These are phyloP conservation scores for Lecanosticta acicola DNA, from an alignment of 2,329 filamentous ascomycete genomes.

Conservation along the genomic window DNA sequence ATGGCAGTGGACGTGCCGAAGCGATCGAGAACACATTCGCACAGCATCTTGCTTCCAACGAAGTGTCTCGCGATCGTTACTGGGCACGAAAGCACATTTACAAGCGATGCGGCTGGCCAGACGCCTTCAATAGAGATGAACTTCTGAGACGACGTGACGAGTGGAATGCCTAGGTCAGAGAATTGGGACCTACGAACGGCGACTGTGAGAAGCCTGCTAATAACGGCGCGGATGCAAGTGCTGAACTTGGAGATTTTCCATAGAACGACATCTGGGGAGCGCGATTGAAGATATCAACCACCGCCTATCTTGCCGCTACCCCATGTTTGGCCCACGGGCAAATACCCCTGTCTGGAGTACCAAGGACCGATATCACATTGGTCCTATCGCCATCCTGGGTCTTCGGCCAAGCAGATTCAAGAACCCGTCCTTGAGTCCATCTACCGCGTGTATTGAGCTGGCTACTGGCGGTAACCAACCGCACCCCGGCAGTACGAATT, in stretches of 20 bases:
- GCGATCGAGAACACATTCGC: background rate
- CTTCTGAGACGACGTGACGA: background rate
- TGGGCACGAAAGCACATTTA: constrained; percentile 1
- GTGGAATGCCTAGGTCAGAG: background rate
- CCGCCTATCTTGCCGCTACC: background rate
- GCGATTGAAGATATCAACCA: background rate
- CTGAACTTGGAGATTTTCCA: background rate
- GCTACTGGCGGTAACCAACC: too few species aligned
- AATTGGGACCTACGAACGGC: background rate
- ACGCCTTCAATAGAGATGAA: background rate
- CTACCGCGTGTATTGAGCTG: too few species aligned
- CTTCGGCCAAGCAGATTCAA: background rate
- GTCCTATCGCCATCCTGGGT: background rate
- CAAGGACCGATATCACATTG: background rate
- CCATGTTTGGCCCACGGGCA: background rate
- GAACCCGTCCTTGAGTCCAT: background rate
- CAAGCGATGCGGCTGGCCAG: constrained; percentile 1
- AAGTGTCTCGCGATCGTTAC: background rate
- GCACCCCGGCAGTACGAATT: background rate
- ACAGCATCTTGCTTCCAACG: background rate
- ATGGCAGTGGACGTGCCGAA: background rate
- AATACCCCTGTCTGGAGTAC: background rate
- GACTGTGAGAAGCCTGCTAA: background rate
- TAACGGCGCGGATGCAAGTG: background rate
- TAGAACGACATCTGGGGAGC: background rate